Conservation (phyloP, 345 rosid species). For the Camelina neglecta region DNA sequence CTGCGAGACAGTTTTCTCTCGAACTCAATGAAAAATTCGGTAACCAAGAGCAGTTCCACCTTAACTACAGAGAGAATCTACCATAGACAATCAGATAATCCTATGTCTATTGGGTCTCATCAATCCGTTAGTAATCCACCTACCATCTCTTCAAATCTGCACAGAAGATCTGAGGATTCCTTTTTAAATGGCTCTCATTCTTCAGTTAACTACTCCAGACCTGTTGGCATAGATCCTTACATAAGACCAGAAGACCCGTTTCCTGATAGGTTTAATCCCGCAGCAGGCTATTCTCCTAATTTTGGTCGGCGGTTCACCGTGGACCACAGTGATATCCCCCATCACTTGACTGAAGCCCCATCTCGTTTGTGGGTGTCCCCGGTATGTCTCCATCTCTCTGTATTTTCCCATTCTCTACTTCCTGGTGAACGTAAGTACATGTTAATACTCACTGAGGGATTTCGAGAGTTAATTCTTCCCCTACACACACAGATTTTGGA, state of each 20-base stretch:
- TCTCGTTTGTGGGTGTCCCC: conserved; percentile 67
- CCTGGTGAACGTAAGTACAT: conserved; percentile 20
- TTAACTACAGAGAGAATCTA: conserved; percentile 57
- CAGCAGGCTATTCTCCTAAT: conserved; percentile 50
- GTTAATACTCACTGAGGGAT: conserved; percentile 15
- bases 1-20: conserved; percentile 73
- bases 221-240: conserved; percentile 36
- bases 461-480: background rate
- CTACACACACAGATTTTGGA: conserved; percentile 10
- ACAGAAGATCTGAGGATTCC: conserved; percentile 43
- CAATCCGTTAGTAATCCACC: conserved; percentile 37
- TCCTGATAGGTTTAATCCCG: conserved; percentile 41
- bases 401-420: conserved; percentile 14
- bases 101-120: conserved; percentile 35
- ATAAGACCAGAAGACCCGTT: conserved; percentile 35
- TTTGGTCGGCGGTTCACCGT: conserved; percentile 44
- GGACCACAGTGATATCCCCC: conserved; percentile 60
- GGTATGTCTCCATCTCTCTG: conserved; percentile 51
- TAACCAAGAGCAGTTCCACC: conserved; percentile 53
- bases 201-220: conserved; percentile 34
- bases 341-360: conserved; percentile 53
- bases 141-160: conserved; percentile 37
- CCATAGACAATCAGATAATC: conserved; percentile 32
- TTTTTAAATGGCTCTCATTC: conserved; percentile 29
- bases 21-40: conserved; percentile 44